These are phyloP conservation scores for Fusarium robinianum DNA, from an alignment of 2,329 filamentous ascomycete species.

Conservation along the genomic window DNA sequence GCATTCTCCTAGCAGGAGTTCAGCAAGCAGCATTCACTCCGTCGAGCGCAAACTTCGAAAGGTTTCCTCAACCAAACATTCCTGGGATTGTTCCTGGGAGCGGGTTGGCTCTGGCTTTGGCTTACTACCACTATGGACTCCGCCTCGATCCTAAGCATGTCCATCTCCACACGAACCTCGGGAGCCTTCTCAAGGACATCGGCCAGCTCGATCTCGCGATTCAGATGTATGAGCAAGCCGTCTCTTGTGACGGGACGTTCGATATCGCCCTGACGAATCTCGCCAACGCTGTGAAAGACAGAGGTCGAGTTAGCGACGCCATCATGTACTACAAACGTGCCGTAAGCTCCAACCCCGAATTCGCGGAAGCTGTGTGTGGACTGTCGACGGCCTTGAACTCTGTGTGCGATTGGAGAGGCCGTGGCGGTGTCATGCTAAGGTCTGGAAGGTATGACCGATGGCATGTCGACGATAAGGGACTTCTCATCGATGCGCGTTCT, in stretches of 20 bases:
- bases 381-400: conserved; percentile 94
- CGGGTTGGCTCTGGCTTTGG: conserved; percentile 82
- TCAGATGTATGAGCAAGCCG: conserved; percentile 95
- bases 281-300: conserved; percentile 97
- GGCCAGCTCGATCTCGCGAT: conserved; percentile 91
- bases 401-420: conserved; percentile 90
- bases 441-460: conserved; percentile 80
- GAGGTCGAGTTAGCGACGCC: conserved; percentile 87
- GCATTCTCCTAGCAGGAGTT: conserved; percentile 92
- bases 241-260: conserved; percentile 89
- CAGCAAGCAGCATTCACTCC: conserved; percentile 63
- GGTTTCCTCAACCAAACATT: conserved; percentile 50
- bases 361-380: conserved; percentile 95
- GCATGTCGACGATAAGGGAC: conserved; percentile 86
- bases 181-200: conserved; percentile 93
- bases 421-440: conserved; percentile 81
- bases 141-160: conserved; percentile 86
- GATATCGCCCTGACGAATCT: conserved; percentile 97
- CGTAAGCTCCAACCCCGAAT: conserved; percentile 89
- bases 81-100: conserved; percentile 85
- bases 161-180: conserved; percentile 94
- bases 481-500: conserved; percentile 73
- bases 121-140: conserved; percentile 95
- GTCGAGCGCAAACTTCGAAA: conserved; percentile 12
- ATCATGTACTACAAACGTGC: conserved; percentile 91